These are phyloP conservation scores for Rosa rugosa DNA, from an alignment of 306 rosid species.

Conservation along the genomic window DNA sequence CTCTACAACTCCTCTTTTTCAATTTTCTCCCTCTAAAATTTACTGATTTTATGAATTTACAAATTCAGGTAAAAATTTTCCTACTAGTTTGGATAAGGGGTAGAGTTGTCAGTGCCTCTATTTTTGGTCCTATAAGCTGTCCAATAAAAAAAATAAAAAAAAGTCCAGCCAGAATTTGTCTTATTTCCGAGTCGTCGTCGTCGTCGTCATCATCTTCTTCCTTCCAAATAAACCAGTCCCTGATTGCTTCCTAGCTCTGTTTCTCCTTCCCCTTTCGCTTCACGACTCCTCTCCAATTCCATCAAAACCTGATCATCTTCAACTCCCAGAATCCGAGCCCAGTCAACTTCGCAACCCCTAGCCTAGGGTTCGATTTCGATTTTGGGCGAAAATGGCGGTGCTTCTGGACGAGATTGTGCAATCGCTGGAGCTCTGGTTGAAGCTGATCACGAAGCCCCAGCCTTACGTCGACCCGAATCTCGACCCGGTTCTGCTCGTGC, in stretches of 20 bases:
- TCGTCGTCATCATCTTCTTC: neutral
- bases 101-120: neutral
- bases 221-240: neutral
- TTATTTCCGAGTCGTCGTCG: neutral
- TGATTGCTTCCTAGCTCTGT: neutral
- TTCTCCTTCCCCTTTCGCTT: neutral
- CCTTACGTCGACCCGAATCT: constrained; percentile 64
- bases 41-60: neutral
- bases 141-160: neutral
- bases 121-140: neutral
- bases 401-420: constrained; percentile 62
- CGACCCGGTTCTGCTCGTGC: constrained; percentile 86
- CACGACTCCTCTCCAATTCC: neutral
- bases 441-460: constrained; percentile 54
- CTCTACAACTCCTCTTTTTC: too few species aligned
- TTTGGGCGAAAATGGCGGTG: constrained; percentile 45
- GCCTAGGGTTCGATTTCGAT: constrained; percentile 22
- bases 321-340: neutral
- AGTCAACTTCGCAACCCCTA: neutral
- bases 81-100: neutral
- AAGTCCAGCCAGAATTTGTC: neutral
- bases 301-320: neutral
- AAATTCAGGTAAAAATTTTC: neutral
- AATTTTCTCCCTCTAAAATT: neutral
- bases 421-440: constrained; percentile 82